These are phyloP conservation scores for Suillus americanus DNA, from an alignment of 768 basidiomycete genomes.

Conservation along the genomic window DNA sequence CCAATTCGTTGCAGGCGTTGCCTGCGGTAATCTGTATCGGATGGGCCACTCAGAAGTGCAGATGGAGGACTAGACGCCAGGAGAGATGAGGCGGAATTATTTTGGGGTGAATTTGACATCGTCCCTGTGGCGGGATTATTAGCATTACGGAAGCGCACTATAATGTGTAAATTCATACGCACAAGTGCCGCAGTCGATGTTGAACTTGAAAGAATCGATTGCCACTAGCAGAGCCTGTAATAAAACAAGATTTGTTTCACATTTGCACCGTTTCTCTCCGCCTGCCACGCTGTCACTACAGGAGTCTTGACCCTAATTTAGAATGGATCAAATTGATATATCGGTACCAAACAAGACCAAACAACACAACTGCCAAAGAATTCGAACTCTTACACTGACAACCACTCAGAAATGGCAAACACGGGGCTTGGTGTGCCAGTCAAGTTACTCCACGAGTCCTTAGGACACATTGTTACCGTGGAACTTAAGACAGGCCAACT, in stretches of 20 bases:
- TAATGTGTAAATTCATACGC: neutral
- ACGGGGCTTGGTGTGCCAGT: constrained; percentile 88
- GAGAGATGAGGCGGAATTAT: constrained; percentile 21
- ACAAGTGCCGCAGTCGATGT: no score
- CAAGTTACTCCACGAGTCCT: constrained; percentile 93
- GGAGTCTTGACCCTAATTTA: neutral
- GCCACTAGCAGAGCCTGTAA: neutral
- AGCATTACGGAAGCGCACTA: neutral
- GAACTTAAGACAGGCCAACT: constrained; percentile 97
- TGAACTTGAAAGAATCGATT: neutral
- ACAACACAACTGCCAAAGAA: constrained; percentile 11
- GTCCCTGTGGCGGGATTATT: neutral
- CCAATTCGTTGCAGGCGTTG: constrained; percentile 61
- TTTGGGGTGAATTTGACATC: constrained; percentile 19
- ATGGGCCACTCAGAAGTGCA: constrained; percentile 47
- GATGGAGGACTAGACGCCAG: constrained; percentile 18
- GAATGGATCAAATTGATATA: neutral
- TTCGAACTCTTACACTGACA: constrained; percentile 18
- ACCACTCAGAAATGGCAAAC: constrained; percentile 38
- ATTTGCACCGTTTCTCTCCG: neutral
- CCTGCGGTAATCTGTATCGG: constrained; percentile 59
- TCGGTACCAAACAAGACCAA: constrained; percentile 3
- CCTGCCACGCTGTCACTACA: neutral
- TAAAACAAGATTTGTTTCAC: neutral
- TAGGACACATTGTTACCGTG: constrained; percentile 96